Evolutionary conservation across 2,329 filamentous ascomycete species (phyloP), one percentile per base, ranked within the genome.

Genomic region (Xylaria sp.): DNA sequence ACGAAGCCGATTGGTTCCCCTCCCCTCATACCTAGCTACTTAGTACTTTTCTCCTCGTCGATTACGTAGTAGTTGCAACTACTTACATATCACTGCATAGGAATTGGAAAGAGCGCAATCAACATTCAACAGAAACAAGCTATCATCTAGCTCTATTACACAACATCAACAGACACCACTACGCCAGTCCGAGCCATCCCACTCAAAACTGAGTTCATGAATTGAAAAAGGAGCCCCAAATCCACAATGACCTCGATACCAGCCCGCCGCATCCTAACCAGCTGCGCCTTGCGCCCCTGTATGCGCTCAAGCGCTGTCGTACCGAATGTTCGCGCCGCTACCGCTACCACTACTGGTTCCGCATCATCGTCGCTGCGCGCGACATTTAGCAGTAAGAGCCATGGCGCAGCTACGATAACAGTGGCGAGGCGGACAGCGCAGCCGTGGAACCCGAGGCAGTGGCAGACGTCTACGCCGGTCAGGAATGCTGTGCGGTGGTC

Each of bases 401-500:
- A 25, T 25, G 20, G 28, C 52, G 18, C 25, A 10, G 10, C 6
- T 10, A 23, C 12, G 28, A 23, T 36, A 28, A 5, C 28, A 23
- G 33, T 5, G 1, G 59, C 13, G 18, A 2, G 51, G 20, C 31
- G 36, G 10, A 36, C 52, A 39, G 25, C 31, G n/a, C 55, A 20
- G 23, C 63, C 36, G 28, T 2, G 25, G 3, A n/a, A n/a, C n/a
- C n/a, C n/a, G 25, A 23, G 20, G 23, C 63, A 54, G 28, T 2
- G 25, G 3, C 51, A 15, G 51, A 28, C 8, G 15, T n/a, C 2
- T 20, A 12, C 28, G 31, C 49, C 31, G 10, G 23, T 7, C 49
- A 33, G 18, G 28, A 55, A 15, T 39, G 48, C 64, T 12, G 56
- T 70, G 31, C 72, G 75, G 31, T 75, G 74, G 74, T 74, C 71